Evolutionary conservation across 2,329 filamentous ascomycete genomes (phyloP), one percentile per base, ranked within the genome.

Genomic region (Sclerotinia sclerotiorum): DNA sequence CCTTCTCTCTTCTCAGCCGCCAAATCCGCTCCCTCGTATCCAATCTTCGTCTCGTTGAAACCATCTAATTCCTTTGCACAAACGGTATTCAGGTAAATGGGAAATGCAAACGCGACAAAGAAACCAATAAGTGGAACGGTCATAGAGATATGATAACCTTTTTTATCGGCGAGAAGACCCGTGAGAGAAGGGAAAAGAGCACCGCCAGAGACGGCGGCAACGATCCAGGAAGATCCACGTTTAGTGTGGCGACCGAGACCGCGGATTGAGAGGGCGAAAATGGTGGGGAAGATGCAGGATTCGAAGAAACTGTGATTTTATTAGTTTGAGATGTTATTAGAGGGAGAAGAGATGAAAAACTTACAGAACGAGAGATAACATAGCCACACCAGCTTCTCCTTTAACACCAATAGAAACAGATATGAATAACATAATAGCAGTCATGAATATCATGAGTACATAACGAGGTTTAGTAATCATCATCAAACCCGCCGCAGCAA

Each of bases 241-340:
- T 96, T 96, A 8, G 90, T 93, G 73, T 93, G 86, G 27, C 87
- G 85, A 1, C 93, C 92, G 49, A 96, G 86, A 1, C 92, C 92
- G 5, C 91, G 87, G 71, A 96, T 89, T 2, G 90, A 90, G 15
- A 96, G 84, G 2, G 90, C 88, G 73, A 94, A 93, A 71, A 95
- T 90, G 2, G 93, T 89, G 0, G 93, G 93, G 84, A 92, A 97
- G 74, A 92, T 87, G 69, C 92, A 91, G 0, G 89, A 90, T 77
- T 94, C 92, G 75, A 91, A 92, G 78, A 96, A 67, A 5, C 64
- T 67, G 55, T 2, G 6, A 13, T 42, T 42, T 42, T 17, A 17
- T 60, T 67, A 66, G 64, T 51, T 2, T 35, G 32, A 42, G 29
- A 52, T 10, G 13, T 29, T 2, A 15, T 19, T n/a, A n/a, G 6